Percentiles rank a stretch among this genome's conserved stretches.
phyloP scores from a whole-genome alignment of 495 filamentous ascomycete species.

The Hypoxylon fragiforme region DNA sequence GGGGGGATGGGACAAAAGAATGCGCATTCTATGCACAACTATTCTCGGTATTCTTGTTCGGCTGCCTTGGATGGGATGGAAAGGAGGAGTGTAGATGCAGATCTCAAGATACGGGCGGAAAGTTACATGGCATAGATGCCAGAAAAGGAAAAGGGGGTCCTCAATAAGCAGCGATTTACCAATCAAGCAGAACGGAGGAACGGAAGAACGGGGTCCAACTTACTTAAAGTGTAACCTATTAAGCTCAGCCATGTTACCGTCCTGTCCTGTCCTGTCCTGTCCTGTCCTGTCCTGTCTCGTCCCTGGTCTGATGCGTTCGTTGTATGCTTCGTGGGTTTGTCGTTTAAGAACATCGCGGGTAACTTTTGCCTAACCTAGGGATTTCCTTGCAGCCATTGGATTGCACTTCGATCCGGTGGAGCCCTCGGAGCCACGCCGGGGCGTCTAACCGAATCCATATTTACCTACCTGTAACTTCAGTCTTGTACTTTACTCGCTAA shows the following conservation, averaged over 20 bases:
- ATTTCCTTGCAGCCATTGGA: conserved; percentile 10
- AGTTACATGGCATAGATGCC: conserved; percentile 5
- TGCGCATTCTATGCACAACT: too few species aligned
- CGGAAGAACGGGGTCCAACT: conserved; percentile 18
- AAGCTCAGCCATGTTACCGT: conserved; percentile 31
- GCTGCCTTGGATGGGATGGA: too few species aligned
- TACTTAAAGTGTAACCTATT: conserved; percentile 53
- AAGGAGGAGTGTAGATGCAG: too few species aligned
- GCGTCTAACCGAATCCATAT: conserved; percentile 5
- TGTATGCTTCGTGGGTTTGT: conserved; percentile 32
- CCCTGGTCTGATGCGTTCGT: too few species aligned
- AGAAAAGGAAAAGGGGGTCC: conserved; percentile 9
- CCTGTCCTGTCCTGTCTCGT: background rate
- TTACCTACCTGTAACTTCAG: background rate
- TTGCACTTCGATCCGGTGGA: conserved; percentile 7
- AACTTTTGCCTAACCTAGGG: too few species aligned
- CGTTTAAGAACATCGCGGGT: conserved; percentile 29
- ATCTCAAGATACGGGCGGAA: conserved; percentile 4
- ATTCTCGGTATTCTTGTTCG: too few species aligned
- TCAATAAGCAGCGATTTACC: too few species aligned
- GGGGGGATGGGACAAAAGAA: too few species aligned
- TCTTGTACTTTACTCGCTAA: too few species aligned
- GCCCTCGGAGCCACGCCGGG: conserved; percentile 6
- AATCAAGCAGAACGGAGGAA: conserved; percentile 14
- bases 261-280: background rate